These are phyloP conservation scores for Blakeslea trispora DNA, from an alignment of 371 early-diverging fungal genomes.

Conservation along the genomic window DNA sequence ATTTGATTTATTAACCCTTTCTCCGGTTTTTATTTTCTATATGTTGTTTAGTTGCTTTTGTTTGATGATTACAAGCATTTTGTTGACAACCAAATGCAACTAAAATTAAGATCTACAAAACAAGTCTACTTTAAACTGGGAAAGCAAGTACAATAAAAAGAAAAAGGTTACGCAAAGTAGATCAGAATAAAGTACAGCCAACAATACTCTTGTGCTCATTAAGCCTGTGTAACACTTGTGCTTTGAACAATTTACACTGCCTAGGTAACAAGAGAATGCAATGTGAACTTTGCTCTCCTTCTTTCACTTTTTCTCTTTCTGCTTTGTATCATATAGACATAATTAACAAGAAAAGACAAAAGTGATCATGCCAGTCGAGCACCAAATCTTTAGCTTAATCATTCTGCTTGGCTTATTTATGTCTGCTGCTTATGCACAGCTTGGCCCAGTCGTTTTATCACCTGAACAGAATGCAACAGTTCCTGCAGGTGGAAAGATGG, in stretches of 20 bases:
- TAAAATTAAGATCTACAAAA: too few species aligned
- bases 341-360: background rate
- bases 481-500: conserved; percentile 18
- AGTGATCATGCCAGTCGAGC: background rate
- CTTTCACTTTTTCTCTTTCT: background rate
- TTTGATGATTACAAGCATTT: too few species aligned
- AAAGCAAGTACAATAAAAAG: background rate
- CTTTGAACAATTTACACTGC: background rate
- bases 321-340: background rate
- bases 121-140: too few species aligned
- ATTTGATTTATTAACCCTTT: too few species aligned
- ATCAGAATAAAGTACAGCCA: background rate
- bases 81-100: too few species aligned
- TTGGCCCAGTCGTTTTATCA: conserved; percentile 24
- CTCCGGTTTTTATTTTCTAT: too few species aligned
- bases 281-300: background rate
- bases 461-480: conserved; percentile 30
- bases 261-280: background rate
- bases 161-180: background rate
- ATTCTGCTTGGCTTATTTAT: background rate
- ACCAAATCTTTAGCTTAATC: background rate
- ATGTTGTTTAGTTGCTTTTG: too few species aligned
- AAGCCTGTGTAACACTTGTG: background rate
- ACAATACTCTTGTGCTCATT: background rate
- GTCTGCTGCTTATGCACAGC: conserved; percentile 17